Conservation (phyloP, 164 flowering plant species). For the Buxus sempervirens region DNA sequence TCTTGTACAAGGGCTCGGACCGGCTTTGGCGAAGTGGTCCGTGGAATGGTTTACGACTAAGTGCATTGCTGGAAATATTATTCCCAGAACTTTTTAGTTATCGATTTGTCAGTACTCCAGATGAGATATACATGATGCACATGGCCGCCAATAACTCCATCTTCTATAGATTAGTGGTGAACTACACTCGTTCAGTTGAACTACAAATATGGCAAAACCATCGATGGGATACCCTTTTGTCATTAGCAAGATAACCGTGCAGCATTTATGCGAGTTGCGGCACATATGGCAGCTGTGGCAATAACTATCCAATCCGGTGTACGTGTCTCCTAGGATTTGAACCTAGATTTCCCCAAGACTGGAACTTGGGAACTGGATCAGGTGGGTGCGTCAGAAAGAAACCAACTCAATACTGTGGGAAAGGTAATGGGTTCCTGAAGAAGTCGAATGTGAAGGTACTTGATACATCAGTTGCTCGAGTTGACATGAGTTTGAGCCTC, state of each 20-base stretch:
- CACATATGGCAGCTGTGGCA: conserved; percentile 20
- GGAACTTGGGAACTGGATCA: conserved; percentile 35
- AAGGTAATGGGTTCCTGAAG: conserved; percentile 27
- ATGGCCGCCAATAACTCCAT: not conserved
- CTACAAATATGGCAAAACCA: not conserved
- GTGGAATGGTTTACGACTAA: conserved; percentile 29
- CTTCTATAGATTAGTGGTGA: conserved; percentile 13
- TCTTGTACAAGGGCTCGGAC: conserved; percentile 13
- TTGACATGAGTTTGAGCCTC: conserved; percentile 9
- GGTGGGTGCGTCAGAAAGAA: conserved; percentile 34
- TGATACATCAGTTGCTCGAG: conserved; percentile 15
- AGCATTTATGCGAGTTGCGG: conserved; percentile 34
- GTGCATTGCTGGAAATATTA: conserved; percentile 28
- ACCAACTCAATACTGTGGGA: conserved; percentile 22
- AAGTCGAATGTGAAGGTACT: conserved; percentile 27
- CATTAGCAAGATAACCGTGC: conserved; percentile 26
- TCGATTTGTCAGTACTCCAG: conserved; percentile 12
- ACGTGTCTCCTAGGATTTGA: conserved; percentile 37
- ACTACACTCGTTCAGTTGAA: too few relatives aligned
- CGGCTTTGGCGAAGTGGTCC: conserved; percentile 27
- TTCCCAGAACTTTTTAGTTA: conserved; percentile 7
- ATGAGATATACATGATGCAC: conserved; percentile 15
- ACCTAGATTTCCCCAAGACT: conserved; percentile 25
- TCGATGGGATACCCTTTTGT: conserved; percentile 27
- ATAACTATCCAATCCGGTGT: conserved; percentile 7